Conservation (phyloP, 768 basidiomycete genomes). For the Phanerochaete carnosa region DNA sequence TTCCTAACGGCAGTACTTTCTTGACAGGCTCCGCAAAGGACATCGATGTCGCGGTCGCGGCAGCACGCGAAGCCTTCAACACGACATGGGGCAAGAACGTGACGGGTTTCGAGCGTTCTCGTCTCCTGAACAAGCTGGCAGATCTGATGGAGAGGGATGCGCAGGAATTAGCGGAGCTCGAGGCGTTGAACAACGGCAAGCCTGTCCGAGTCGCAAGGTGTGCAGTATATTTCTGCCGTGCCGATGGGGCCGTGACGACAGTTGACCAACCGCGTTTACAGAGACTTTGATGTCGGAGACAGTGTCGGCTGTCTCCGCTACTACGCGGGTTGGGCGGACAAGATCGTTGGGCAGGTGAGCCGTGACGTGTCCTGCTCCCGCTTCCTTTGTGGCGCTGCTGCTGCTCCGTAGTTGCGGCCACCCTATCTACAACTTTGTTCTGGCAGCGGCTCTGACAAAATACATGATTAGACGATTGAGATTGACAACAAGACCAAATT, state of each 20-base stretch:
- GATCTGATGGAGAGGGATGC: slow-evolving; percentile 87
- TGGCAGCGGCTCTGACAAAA: not conserved
- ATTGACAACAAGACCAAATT: slow-evolving; percentile 77
- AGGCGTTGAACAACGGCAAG: slow-evolving; percentile 89
- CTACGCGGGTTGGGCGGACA: slow-evolving; percentile 96
- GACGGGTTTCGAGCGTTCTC: slow-evolving; percentile 78
- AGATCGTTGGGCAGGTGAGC: slow-evolving; percentile 80
- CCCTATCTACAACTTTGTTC: too few relatives aligned
- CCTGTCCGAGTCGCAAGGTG: slow-evolving; percentile 62
- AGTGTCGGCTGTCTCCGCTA: slow-evolving; percentile 78
- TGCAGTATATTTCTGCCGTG: slow-evolving; percentile 18
- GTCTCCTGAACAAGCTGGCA: slow-evolving; percentile 80
- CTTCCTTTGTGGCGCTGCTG: not conserved
- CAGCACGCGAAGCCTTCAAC: slow-evolving; percentile 79
- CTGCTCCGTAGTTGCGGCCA: not conserved
- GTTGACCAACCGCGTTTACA: slow-evolving; percentile 27
- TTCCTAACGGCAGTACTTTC: not conserved
- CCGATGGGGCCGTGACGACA: not conserved
- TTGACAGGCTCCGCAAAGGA: slow-evolving; percentile 62
- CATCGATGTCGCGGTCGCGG: slow-evolving; percentile 79
- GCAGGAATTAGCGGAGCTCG: slow-evolving; percentile 79
- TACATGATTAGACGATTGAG: slow-evolving; percentile 61
- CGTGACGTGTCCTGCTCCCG: not conserved
- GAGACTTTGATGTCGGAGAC: slow-evolving; percentile 81
- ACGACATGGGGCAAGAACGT: slow-evolving; percentile 89